Conservation (phyloP, 371 early-diverging fungal species). For the Syncephalastrum contaminatum region DNA sequence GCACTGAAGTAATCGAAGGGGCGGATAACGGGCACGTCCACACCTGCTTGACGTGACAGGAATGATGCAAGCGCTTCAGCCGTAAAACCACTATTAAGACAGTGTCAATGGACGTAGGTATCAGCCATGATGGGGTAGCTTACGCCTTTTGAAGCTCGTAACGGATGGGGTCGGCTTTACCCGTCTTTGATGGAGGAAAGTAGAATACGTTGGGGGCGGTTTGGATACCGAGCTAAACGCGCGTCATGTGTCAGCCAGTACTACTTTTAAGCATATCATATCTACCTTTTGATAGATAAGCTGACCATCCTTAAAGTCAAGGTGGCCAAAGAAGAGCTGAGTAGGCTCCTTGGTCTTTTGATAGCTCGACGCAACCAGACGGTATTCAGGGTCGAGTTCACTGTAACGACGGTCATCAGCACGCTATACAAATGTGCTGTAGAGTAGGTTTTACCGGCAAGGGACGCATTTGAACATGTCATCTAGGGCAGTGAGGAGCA, state of each 20-base stretch:
- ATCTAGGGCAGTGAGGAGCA: slow-evolving; percentile 74
- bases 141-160: slow-evolving; percentile 45
- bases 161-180: slow-evolving; percentile 33
- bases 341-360: slow-evolving; percentile 47
- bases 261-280: too few relatives aligned
- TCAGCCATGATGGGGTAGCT: background rate
- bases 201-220: slow-evolving; percentile 73
- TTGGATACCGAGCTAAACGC: slow-evolving; percentile 48
- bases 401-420: slow-evolving; percentile 30
- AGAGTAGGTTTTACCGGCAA: slow-evolving; percentile 60
- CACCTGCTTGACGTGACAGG: slow-evolving; percentile 47
- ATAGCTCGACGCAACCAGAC: slow-evolving; percentile 62
- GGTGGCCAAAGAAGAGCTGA: slow-evolving; percentile 64
- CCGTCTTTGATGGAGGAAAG: slow-evolving; percentile 73
- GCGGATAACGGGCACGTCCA: slow-evolving; percentile 37
- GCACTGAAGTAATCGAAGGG: slow-evolving; percentile 46
- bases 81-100: slow-evolving; percentile 53
- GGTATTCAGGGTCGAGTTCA: slow-evolving; percentile 74
- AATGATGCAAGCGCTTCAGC: slow-evolving; percentile 71
- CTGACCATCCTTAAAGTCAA: slow-evolving; percentile 75
- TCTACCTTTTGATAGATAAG: slow-evolving; percentile 73
- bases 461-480: slow-evolving; percentile 69
- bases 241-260: background rate
- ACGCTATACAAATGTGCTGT: background rate
- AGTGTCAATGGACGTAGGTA: background rate